Conservation (phyloP, 805 yeast genomes). For the Jamesozyma lodderae region DNA sequence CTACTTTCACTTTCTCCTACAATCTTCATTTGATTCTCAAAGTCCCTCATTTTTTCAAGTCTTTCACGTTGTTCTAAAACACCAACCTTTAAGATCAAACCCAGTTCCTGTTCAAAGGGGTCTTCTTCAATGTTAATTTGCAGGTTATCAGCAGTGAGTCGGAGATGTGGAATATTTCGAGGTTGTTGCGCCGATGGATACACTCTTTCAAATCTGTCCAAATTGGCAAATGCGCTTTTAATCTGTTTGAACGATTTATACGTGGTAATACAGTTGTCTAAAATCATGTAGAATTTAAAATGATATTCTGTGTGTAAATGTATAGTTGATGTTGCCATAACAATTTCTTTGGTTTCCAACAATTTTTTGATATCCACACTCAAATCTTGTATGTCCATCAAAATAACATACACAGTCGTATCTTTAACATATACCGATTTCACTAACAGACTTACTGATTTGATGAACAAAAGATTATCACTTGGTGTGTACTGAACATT, state of each 20-base stretch:
- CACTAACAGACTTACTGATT: slow-evolving; percentile 13
- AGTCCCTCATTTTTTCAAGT: slow-evolving; percentile 30
- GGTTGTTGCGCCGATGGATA: slow-evolving; percentile 24
- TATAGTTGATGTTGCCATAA: slow-evolving; percentile 13
- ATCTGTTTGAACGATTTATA: slow-evolving; percentile 42
- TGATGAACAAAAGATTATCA: slow-evolving; percentile 5
- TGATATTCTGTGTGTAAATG: slow-evolving; percentile 29
- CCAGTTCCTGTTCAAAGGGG: slow-evolving; percentile 55
- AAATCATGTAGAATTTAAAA: slow-evolving; percentile 38
- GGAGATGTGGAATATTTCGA: slow-evolving; percentile 35
- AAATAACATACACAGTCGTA: slow-evolving; percentile 14
- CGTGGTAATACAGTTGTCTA: slow-evolving; percentile 42
- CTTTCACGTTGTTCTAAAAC: slow-evolving; percentile 47
- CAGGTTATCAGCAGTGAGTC: slow-evolving; percentile 34
- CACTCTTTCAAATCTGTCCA: slow-evolving; percentile 18
- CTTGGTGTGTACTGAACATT: slow-evolving; percentile 5
- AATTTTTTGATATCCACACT: slow-evolving; percentile 7
- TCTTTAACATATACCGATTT: slow-evolving; percentile 25
- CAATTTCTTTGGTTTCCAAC: slow-evolving; percentile 2
- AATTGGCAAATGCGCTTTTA: slow-evolving; percentile 34
- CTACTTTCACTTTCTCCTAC: background rate
- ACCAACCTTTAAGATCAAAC: slow-evolving; percentile 50
- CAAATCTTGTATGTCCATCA: slow-evolving; percentile 14
- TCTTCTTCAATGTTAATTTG: slow-evolving; percentile 51
- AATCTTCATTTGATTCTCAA: slow-evolving; percentile 16